Evolutionary conservation across 169 alveolate genomes (phyloP).

Genomic region (Cryptosporidium meleagridis): DNA sequence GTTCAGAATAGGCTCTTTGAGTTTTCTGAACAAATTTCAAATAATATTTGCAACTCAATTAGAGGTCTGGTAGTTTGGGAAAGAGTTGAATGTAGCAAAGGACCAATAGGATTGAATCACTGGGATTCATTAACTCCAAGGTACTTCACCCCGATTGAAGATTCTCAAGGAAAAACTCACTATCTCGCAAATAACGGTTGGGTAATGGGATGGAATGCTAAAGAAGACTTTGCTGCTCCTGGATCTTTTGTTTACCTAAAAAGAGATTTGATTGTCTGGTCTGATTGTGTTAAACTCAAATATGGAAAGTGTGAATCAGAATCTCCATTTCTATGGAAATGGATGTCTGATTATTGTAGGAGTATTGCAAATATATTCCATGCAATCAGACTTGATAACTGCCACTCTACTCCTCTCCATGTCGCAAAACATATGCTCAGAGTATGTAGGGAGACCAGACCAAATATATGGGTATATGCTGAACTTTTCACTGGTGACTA

Average conservation of each 20-base stretch:
- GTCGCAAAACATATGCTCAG: conserved; percentile 90
- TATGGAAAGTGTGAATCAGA: conserved; percentile 89
- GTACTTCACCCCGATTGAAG: conserved; percentile 82
- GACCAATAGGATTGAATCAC: conserved; percentile 77
- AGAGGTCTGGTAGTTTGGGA: conserved; percentile 77
- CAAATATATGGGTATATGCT: conserved; percentile 90
- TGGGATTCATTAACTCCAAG: conserved; percentile 82
- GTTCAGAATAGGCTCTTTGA: conserved; percentile 44
- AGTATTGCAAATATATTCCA: conserved; percentile 87
- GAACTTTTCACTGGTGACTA: conserved; percentile 91
- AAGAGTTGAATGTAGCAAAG: conserved; percentile 76
- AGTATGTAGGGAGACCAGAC: conserved; percentile 88
- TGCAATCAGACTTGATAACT: conserved; percentile 94
- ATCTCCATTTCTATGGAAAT: conserved; percentile 90
- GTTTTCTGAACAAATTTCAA: conserved; percentile 53
- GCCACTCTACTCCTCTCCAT: conserved; percentile 94
- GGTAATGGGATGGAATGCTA: conserved; percentile 89
- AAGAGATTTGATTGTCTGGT: conserved; percentile 92
- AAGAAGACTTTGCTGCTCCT: conserved; percentile 88
- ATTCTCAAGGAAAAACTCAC: conserved; percentile 74
- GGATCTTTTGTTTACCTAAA: conserved; percentile 91
- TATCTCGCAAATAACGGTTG: conserved; percentile 82
- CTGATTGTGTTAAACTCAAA: conserved; percentile 91
- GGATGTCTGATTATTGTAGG: conserved; percentile 90
- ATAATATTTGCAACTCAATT: conserved; percentile 58